Evolutionary conservation across 306 rosid species (phyloP).

Genomic region (Amphicarpaea edgeworthii): DNA sequence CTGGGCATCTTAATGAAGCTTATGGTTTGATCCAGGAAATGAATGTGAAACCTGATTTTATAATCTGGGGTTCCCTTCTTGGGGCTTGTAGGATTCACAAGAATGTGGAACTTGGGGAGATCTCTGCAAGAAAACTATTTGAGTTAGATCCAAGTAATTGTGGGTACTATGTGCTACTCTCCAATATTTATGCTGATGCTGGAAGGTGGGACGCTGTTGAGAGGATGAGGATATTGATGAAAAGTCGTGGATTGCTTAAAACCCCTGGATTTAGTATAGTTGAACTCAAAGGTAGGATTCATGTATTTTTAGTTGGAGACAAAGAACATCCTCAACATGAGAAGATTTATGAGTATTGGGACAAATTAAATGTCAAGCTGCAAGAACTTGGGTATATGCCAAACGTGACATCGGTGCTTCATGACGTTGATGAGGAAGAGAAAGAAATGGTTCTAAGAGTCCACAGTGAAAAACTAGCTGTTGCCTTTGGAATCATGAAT

Average conservation of each 20-base stretch:
- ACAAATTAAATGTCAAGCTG: slow-evolving; percentile 62
- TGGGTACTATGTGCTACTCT: slow-evolving; percentile 80
- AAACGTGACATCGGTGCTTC: slow-evolving; percentile 68
- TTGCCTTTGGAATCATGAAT: slow-evolving; percentile 76
- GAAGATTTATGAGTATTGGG: slow-evolving; percentile 67
- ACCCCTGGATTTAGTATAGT: slow-evolving; percentile 82
- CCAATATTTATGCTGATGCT: slow-evolving; percentile 81
- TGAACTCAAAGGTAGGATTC: slow-evolving; percentile 76
- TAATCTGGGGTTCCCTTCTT: slow-evolving; percentile 84
- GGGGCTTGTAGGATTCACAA: slow-evolving; percentile 80
- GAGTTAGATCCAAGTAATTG: slow-evolving; percentile 76
- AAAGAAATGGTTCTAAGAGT: slow-evolving; percentile 75
- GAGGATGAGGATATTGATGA: slow-evolving; percentile 72
- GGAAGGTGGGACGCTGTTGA: slow-evolving; percentile 82
- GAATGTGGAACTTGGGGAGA: slow-evolving; percentile 75
- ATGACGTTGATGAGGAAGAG: slow-evolving; percentile 84
- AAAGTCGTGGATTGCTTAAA: slow-evolving; percentile 68
- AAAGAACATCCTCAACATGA: slow-evolving; percentile 77
- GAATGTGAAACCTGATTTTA: slow-evolving; percentile 73
- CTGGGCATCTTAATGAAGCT: slow-evolving; percentile 70
- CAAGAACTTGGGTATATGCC: slow-evolving; percentile 72
- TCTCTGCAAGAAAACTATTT: slow-evolving; percentile 68
- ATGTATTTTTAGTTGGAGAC: slow-evolving; percentile 78
- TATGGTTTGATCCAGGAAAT: slow-evolving; percentile 74
- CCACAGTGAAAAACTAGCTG: slow-evolving; percentile 89